Percentiles rank a stretch among this genome's conserved stretches.
Evolutionary conservation across 202 grass and related monocot genomes (phyloP).

Genomic region (Hordeum pubiflorum): DNA sequence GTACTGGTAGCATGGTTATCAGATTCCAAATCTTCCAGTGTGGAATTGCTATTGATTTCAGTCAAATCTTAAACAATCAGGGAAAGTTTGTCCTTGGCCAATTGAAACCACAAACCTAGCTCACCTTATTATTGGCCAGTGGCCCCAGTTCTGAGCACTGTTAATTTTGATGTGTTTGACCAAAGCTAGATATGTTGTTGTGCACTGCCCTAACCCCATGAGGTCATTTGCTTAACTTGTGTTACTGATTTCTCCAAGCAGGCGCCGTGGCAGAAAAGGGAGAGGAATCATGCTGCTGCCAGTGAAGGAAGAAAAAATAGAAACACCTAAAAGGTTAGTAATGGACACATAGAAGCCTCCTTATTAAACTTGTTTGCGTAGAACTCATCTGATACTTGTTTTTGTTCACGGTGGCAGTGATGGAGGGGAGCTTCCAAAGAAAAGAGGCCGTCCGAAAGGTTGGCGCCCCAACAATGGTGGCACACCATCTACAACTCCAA

Average conservation of each 20-base stretch:
- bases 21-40: background rate
- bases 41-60: background rate
- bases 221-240: constrained; percentile 7
- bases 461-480: constrained; percentile 9
- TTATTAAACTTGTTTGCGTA: background rate
- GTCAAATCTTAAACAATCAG: background rate
- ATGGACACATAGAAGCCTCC: background rate
- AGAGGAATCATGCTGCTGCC: constrained; percentile 21
- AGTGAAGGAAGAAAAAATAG: constrained; percentile 28
- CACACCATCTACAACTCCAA: constrained; percentile 27
- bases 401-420: constrained; percentile 31
- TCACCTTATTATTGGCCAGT: background rate
- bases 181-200: background rate
- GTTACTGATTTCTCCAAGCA: constrained; percentile 33
- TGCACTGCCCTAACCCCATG: background rate
- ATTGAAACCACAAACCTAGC: background rate
- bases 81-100: background rate
- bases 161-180: background rate
- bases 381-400: background rate
- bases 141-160: background rate
- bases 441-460: constrained; percentile 54
- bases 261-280: constrained; percentile 37
- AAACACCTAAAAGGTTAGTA: constrained; percentile 49
- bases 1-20: background rate
- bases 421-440: constrained; percentile 30